Conservation (phyloP, 768 basidiomycete genomes). For the Cyclocybe aegerita region DNA sequence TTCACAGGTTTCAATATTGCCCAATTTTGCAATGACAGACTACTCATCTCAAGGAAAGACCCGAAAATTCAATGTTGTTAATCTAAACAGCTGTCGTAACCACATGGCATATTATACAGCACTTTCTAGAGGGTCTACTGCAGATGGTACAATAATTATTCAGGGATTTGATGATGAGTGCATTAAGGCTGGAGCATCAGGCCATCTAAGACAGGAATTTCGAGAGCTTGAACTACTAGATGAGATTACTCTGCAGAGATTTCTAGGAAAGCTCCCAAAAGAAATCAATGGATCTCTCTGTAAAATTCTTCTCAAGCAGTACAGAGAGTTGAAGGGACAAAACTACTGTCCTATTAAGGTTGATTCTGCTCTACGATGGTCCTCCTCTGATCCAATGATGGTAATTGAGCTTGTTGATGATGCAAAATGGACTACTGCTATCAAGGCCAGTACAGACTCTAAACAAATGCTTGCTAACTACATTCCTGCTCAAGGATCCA, state of each 20-base stretch:
- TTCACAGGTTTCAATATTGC: constrained; percentile 23
- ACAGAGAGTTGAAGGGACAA: constrained; percentile 9
- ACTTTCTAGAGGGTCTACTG: constrained; percentile 25
- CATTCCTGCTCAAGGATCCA: no score
- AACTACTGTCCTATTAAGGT: no score
- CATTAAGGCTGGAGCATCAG: constrained; percentile 17
- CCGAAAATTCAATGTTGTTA: constrained; percentile 22
- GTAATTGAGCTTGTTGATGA: no score
- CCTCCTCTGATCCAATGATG: no score
- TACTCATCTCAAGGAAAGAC: constrained; percentile 28
- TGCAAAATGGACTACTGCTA: no score
- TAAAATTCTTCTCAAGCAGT: constrained; percentile 12
- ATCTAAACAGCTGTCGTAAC: constrained; percentile 17
- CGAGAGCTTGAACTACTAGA: constrained; percentile 28
- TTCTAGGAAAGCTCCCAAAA: constrained; percentile 5
- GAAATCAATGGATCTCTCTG: constrained; percentile 12
- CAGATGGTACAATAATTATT: constrained; percentile 24
- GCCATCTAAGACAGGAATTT: constrained; percentile 21
- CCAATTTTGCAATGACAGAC: constrained; percentile 33
- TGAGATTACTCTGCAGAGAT: constrained; percentile 22
- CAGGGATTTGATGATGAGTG: constrained; percentile 19
- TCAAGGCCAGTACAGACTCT: no score
- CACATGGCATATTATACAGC: constrained; percentile 22
- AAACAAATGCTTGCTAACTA: no score
- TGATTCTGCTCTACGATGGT: no score